Evolutionary conservation across 345 rosid genomes (phyloP).

Genomic region (Balakata baccata): DNA sequence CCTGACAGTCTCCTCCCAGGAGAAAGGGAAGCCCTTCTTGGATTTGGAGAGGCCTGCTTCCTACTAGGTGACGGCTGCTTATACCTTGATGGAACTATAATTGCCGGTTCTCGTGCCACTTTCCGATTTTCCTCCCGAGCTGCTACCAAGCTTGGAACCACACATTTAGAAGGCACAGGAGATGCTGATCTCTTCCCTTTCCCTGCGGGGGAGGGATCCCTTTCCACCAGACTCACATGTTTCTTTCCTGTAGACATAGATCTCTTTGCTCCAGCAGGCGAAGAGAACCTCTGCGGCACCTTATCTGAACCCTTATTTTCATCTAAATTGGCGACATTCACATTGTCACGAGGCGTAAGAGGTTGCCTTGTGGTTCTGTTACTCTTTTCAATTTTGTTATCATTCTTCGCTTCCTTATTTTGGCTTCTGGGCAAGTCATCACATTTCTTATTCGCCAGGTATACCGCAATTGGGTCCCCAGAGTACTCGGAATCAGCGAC

Average conservation of each 20-base stretch:
- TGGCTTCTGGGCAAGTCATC: conserved; percentile 11
- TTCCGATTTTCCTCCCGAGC: conserved; percentile 80
- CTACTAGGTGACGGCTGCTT: conserved; percentile 84
- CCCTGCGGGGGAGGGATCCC: conserved; percentile 69
- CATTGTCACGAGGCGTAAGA: conserved; percentile 51
- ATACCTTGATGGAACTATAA: conserved; percentile 88
- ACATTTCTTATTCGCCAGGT: conserved; percentile 50
- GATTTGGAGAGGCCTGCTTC: conserved; percentile 68
- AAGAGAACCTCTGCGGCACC: conserved; percentile 56
- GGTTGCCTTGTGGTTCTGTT: conserved; percentile 39
- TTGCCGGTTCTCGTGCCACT: conserved; percentile 66
- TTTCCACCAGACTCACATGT: conserved; percentile 38
- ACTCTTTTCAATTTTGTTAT: conserved; percentile 25
- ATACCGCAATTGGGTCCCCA: conserved; percentile 69
- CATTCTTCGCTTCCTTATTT: conserved; percentile 19
- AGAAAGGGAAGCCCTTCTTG: conserved; percentile 69
- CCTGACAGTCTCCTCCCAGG: conserved; percentile 80
- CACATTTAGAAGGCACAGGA: conserved; percentile 83
- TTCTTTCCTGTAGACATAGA: conserved; percentile 53
- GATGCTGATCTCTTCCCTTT: conserved; percentile 86
- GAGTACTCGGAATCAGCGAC: conserved; percentile 70
- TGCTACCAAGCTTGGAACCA: conserved; percentile 73
- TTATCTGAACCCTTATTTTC: conserved; percentile 31
- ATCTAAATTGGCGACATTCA: conserved; percentile 17
- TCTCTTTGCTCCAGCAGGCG: conserved; percentile 70